Evolutionary conservation across 129 eudicot genomes (phyloP).

Genomic region (Heracleum sosnowskyi): DNA sequence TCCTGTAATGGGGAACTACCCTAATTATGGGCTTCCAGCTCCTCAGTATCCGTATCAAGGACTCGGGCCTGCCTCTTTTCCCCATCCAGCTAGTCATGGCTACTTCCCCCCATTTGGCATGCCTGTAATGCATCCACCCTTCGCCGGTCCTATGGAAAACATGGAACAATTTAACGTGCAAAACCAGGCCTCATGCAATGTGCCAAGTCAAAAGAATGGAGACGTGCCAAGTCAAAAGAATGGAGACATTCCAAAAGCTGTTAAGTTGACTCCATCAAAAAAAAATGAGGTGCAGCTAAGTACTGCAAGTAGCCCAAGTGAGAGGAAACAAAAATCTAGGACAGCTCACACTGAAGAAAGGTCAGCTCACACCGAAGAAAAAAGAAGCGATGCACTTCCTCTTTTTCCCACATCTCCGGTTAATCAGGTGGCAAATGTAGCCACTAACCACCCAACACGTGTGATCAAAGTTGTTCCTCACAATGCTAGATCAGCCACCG

Average conservation of each 20-base stretch:
- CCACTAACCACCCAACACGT: constrained; percentile 16
- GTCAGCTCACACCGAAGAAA: constrained; percentile 8
- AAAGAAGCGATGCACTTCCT: constrained; percentile 46
- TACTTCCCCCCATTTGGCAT: constrained; percentile 64
- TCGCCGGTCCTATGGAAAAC: constrained; percentile 37
- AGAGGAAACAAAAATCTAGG: constrained; percentile 20
- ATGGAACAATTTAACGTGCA: constrained; percentile 20
- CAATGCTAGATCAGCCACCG: constrained; percentile 62
- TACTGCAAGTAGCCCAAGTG: constrained; percentile 65
- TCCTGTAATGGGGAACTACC: constrained; percentile 38
- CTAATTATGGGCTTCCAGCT: constrained; percentile 44
- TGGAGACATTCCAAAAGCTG: constrained; percentile 13
- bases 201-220: constrained; percentile 35
- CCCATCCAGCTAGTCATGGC: constrained; percentile 54
- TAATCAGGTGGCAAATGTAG: constrained; percentile 2
- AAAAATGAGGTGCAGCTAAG: constrained; percentile 60
- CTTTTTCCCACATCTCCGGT: constrained; percentile 56
- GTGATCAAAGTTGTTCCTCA: constrained; percentile 81
- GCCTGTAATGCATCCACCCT: constrained; percentile 46
- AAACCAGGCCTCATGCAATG: constrained; percentile 34
- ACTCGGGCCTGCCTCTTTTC: constrained; percentile 34
- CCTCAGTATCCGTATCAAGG: constrained; percentile 39
- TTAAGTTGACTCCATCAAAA: constrained; percentile 22
- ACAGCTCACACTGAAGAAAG: constrained; percentile 10
- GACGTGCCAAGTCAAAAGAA: constrained; percentile 35